Base-by-base conservation (phyloP, 2,329 filamentous ascomycete genomes). In the Exophiala calicioides region DNA sequence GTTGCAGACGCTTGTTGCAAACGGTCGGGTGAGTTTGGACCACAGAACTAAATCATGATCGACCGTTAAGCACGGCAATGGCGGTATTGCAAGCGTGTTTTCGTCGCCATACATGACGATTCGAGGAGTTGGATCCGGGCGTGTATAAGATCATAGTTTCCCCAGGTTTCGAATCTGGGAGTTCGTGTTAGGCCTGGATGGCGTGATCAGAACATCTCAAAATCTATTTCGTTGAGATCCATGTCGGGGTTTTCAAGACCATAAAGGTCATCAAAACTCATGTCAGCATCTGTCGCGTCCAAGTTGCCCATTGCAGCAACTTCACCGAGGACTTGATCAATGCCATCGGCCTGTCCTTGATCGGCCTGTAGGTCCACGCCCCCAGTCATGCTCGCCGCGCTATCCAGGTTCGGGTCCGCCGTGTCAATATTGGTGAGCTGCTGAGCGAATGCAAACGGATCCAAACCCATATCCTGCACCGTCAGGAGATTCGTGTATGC, bases 361-460 rank as follows among this genome's bases (percentile, higher is more conserved):
- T 49, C 53, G 29, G 20, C 24, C 19, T 44, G 43, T 16, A 50
- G 12, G 18, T 52, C 45, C 37, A 50, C 35, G n/a, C 43, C 41
- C 26, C 46, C 53, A n/a, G 47, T 39, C 12, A 26, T 44, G 8
- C 44, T 36, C 8, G 46, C 38, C 9, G 29, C 38, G n/a, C 29
- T 64, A 7, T 62, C 63, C n/a, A 71, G 61, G 37, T 68, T 62
- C 57, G 72, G 69, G 48, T 69, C 63, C 15, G 68, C 61, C 31
- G 73, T 72, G 50, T 70, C 69, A 18, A 72, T 64, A 41, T 66
- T 70, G 3, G 64, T 58, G 5, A 70, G 64, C 33, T 68, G 65
- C 3, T 68, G 49, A 7, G 46, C 13, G 26, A 53, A 48, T n/a
- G 44, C 29, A 23, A 47, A 48, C 3, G 35, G 21, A 21, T 59